Conservation (phyloP, 179 eudicot species). For the Beta lomatogona region DNA sequence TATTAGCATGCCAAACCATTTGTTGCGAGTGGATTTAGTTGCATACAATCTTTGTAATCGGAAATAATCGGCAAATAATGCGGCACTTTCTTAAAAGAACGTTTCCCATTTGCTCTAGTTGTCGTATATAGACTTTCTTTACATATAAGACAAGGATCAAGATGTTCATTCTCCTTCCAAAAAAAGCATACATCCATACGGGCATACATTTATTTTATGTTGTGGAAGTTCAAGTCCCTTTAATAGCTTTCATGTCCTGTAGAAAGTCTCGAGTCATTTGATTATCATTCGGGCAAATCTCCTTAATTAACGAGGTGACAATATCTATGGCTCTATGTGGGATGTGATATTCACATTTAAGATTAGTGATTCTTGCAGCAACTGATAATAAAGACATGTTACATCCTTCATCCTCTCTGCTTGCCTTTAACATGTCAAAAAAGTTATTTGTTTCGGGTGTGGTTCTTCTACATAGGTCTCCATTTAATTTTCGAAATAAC, state of each 20-base stretch:
- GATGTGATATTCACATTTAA: neutral
- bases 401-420: slow-evolving; percentile 14
- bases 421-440: slow-evolving; percentile 8
- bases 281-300: neutral
- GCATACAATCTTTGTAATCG: slow-evolving; percentile 13
- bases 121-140: no score
- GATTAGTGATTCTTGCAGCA: slow-evolving; percentile 7
- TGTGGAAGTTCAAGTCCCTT: slow-evolving; percentile 21
- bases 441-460: neutral
- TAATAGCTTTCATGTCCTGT: neutral
- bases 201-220: slow-evolving; percentile 18
- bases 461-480: slow-evolving; percentile 14
- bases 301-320: neutral
- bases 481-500: neutral
- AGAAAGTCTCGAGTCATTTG: slow-evolving; percentile 1
- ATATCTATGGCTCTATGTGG: no score
- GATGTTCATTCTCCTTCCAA: slow-evolving; percentile 17
- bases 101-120: neutral
- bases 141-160: no score
- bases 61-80: neutral
- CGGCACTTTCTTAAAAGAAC: neutral
- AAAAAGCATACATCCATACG: slow-evolving; percentile 26
- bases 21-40: neutral
- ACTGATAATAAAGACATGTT: neutral
- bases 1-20: no score